Evolutionary conservation across 768 basidiomycete species (phyloP).

Genomic region (Leucocoprinus birnbaumii): DNA sequence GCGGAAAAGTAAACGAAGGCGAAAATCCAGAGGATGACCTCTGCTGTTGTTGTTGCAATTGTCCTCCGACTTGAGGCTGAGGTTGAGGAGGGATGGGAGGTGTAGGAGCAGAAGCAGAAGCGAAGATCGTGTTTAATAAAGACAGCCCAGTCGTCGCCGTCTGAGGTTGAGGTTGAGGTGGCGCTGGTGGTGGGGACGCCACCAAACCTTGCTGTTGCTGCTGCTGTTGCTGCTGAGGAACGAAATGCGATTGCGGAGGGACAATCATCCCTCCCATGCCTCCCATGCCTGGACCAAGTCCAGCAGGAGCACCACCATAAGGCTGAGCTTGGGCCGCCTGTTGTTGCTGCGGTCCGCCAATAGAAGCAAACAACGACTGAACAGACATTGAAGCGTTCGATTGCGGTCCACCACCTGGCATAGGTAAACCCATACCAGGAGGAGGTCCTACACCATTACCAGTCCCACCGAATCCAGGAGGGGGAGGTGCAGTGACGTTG

Average conservation of each 20-base stretch:
- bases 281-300: too few species aligned
- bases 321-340: neutral
- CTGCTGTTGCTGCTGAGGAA: too few species aligned
- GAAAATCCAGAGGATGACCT: conserved; percentile 12
- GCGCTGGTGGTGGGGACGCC: conserved; percentile 20
- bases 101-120: conserved; percentile 44
- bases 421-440: too few species aligned
- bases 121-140: conserved; percentile 70
- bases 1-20: too few species aligned
- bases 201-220: too few species aligned
- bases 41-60: conserved; percentile 10
- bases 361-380: conserved; percentile 44
- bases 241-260: too few species aligned
- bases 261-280: too few species aligned
- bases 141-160: conserved; percentile 44
- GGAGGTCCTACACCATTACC: too few species aligned
- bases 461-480: conserved; percentile 12
- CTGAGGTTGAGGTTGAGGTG: conserved; percentile 17
- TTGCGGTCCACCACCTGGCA: neutral
- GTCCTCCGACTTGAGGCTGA: too few species aligned
- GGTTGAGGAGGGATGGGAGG: too few species aligned
- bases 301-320: too few species aligned
- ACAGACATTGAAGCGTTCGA: conserved; percentile 41
- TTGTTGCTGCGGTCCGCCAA: conserved; percentile 21
- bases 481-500: conserved; percentile 22